Base-by-base conservation (phyloP, 2,329 filamentous ascomycete species). In the Myotisia sp. region DNA sequence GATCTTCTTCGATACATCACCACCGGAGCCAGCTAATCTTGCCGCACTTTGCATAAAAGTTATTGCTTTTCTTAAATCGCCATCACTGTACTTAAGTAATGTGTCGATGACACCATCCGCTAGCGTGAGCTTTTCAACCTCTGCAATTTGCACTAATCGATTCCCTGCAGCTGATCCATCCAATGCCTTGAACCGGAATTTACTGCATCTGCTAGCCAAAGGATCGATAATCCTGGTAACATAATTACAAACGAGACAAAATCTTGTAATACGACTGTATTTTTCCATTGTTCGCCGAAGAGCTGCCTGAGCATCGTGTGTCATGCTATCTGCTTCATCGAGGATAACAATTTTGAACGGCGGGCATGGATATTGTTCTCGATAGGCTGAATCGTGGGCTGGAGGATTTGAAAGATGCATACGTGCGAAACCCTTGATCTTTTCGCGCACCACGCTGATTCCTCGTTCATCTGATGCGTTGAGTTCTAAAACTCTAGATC, bases 291-390 rank as follows among this genome's bases (percentile, higher is more conserved):
- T 98, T 36, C 92, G 72, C 44, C 90, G 71, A 37, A 98, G 67
- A 4, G 92, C 90, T 40, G 76, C 82, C 64, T 98, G 90, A 8
- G 90, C 90, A 60, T 98, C 92, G 58, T 95, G 87, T 24, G 90
- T 98, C 87, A 99, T 95, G 46, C 80, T 90, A 56, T 99, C 90
- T 46, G 90, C 90, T 63, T 98, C 90, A 59, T 98, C 90, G 39
- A 99, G 74, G 41, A 99, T 84, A 53, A 98, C 87, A 54, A 99
- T 93, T 64, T 98, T 99, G 67, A 94, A 98, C 0, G 90, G 90
- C 14, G 90, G 90, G 54, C 87, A 95, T 0, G 90, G 86, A 51
- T 92, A 94, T 52, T 77, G 63, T 40, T 69, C 65, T 29, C 65
- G 53, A 45, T 76, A 76, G 32, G 66, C 60, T 63, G 81, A 71